phyloP scores from a whole-genome alignment of 2,329 filamentous ascomycete genomes.

The Cladosporium halotolerans region DNA sequence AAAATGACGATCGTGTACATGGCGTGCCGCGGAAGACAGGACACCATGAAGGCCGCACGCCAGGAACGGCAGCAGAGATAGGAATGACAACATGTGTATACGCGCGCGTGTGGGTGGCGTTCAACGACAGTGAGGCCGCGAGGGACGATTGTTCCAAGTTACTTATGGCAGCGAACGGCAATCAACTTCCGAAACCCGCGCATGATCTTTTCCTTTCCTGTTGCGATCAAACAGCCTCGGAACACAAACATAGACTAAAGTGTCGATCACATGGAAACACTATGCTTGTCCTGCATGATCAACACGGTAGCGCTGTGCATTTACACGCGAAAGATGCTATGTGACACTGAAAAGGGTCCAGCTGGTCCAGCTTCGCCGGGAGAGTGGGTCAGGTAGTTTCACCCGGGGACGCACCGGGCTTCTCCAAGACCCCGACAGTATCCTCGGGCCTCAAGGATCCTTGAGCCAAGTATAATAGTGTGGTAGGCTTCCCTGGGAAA shows the following conservation, averaged over 20 bases:
- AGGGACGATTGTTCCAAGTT: not conserved
- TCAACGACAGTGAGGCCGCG: not conserved
- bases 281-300: not conserved
- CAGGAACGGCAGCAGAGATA: not conserved
- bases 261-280: not conserved
- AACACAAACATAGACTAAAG: not conserved
- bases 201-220: not conserved
- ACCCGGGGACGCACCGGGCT: not conserved
- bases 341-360: not conserved
- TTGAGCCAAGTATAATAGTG: not conserved
- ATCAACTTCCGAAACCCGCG: not conserved
- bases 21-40: not conserved
- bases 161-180: not conserved
- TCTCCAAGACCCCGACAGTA: not conserved
- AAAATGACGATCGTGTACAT: conserved; percentile 18
- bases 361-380: not conserved
- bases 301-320: not conserved
- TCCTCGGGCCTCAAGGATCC: not conserved
- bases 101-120: not conserved
- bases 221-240: not conserved
- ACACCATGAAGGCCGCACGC: not conserved
- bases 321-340: not conserved
- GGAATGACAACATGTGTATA: not conserved
- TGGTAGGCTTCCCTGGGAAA: not conserved
- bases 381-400: not conserved